Evolutionary conservation across 495 filamentous ascomycete genomes (phyloP), one percentile per base, ranked within the genome.

Genomic region (Xylaria scruposa): DNA sequence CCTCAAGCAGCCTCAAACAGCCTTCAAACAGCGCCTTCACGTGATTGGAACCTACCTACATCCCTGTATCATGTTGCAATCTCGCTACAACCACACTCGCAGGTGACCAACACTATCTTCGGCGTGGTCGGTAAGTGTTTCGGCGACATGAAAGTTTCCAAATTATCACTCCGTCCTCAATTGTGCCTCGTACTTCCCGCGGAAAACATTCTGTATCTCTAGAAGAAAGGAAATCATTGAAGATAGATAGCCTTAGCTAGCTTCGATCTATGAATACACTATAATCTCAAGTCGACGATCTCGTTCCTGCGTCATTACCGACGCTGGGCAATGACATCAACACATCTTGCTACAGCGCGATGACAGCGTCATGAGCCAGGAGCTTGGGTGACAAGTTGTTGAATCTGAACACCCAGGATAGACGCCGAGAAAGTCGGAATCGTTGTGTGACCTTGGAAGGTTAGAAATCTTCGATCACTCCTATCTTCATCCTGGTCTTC

Each of bases 21-120:
- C 53, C 54, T 13, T 44, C 42, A 17, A 46, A 5, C 24, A 47
- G 31, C 53, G 53, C 19, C 26, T 36, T 44, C 38, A 68, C 29
- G 21, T 49, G 67, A 61, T 69, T 40, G 26, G n/a, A n/a, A n/a
- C n/a, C 31, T 26, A 19, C 40, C 46, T 46, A 56, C 15, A 29
- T 61, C 29, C 21, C 26, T 49, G n/a, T 70, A 61, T 49, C 67
- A 58, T 31, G 42, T 29, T 9, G 29, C 54, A 21, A 70, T 70
- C 38, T 46, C 38, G n/a, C 36, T 61, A 19, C 36, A 61, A 42
- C 51, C 58, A 31, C 29, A 60, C 10, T 58, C 24, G 51, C 51
- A 29, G 51, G n/a, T 10, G 12, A 24, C 24, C 5, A 54, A 26
- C 29, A 33, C 24, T n/a, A 2, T 36, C 31, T n/a, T 10, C 36